These are phyloP conservation scores for Pluteus cervinus DNA, from an alignment of 768 basidiomycete species.

Conservation along the genomic window DNA sequence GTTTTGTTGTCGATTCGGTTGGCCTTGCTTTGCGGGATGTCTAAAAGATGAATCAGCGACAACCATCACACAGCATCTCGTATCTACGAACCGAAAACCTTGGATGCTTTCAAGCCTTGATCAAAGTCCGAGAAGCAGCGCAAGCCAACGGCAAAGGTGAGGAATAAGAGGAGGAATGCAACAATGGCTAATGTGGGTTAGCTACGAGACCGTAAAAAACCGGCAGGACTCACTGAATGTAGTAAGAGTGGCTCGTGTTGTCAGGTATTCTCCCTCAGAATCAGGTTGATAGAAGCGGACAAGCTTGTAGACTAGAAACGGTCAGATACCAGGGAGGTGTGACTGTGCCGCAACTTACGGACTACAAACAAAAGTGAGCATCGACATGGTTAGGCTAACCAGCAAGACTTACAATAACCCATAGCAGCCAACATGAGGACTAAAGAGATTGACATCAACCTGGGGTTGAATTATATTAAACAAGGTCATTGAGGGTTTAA, in stretches of 20 bases:
- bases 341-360: constrained; percentile 23
- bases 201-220: neutral
- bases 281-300: constrained; percentile 71
- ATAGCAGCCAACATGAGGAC: constrained; percentile 72
- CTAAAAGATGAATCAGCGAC: no score
- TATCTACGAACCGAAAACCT: constrained; percentile 71
- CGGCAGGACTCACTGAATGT: constrained; percentile 60
- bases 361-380: constrained; percentile 20
- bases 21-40: no score
- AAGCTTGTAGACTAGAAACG: constrained; percentile 68
- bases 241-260: constrained; percentile 77
- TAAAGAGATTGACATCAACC: constrained; percentile 71
- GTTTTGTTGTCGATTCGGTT: no score
- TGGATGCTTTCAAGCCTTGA: constrained; percentile 68
- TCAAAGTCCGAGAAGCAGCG: constrained; percentile 82
- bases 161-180: constrained; percentile 66
- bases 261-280: constrained; percentile 47
- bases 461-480: constrained; percentile 16
- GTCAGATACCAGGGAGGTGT: neutral
- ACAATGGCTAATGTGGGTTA: constrained; percentile 49
- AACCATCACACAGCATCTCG: constrained; percentile 12
- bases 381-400: constrained; percentile 1
- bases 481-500: neutral
- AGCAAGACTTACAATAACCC: constrained; percentile 61
- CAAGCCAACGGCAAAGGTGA: constrained; percentile 71